Percentiles rank a stretch among this genome's conserved stretches.
Conservation (phyloP, 2,329 filamentous ascomycete species). For the Stemphylium vesicarium region DNA sequence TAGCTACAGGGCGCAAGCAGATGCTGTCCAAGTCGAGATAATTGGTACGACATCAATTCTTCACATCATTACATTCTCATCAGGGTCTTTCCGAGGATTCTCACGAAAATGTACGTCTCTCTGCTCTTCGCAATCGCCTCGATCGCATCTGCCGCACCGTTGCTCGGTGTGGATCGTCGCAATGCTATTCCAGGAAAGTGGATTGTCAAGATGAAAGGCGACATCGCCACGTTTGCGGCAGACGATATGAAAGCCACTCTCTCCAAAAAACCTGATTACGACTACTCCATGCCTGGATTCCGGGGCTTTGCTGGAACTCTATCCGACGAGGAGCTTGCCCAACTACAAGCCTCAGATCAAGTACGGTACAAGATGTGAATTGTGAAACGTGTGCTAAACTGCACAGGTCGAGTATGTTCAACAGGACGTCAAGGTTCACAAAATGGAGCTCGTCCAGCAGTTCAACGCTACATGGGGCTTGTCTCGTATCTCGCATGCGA, state of each 20-base stretch:
- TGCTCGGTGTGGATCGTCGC: not conserved
- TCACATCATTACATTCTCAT: not conserved
- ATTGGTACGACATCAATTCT: not conserved
- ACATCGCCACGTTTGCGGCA: conserved; percentile 26
- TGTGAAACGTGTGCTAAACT: not conserved
- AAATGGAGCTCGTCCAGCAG: conserved; percentile 42
- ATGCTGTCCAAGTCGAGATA: not conserved
- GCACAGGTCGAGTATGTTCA: conserved; percentile 45
- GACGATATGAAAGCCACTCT: conserved; percentile 28
- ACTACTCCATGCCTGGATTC: conserved; percentile 46
- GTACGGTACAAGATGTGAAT: conserved; percentile 15
- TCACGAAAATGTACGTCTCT: not conserved
- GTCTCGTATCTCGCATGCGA: conserved; percentile 45
- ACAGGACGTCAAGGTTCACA: conserved; percentile 39
- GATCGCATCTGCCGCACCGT: not conserved
- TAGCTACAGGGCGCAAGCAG: not conserved
- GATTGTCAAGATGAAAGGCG: conserved; percentile 53
- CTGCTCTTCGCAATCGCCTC: not conserved
- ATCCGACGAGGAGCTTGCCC: conserved; percentile 30
- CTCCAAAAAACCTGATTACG: conserved; percentile 27
- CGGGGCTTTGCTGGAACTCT: conserved; percentile 47
- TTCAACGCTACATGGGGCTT: conserved; percentile 50
- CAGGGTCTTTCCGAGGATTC: too few species aligned
- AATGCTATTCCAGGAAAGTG: not conserved
- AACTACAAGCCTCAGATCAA: conserved; percentile 32